Percentiles rank a stretch among this genome's conserved stretches.
phyloP scores from a whole-genome alignment of 768 basidiomycete species.

The Amanita rubescens region DNA sequence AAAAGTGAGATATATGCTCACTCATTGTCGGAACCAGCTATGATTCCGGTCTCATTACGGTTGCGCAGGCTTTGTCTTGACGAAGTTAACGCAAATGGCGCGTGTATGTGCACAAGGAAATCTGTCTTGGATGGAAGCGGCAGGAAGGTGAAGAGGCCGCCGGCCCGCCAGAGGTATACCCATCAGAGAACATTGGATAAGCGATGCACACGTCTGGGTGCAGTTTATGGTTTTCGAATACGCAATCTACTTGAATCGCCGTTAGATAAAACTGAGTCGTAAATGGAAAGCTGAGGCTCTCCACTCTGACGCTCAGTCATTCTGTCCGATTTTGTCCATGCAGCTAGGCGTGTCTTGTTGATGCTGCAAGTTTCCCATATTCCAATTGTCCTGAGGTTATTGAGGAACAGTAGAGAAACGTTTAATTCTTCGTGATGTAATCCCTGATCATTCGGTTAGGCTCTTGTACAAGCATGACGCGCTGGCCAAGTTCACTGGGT shows the following conservation, averaged over 20 bases:
- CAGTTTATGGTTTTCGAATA: slow-evolving; percentile 33
- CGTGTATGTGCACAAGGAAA: slow-evolving; percentile 40
- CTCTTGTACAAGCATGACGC: slow-evolving; percentile 22
- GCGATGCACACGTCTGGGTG: slow-evolving; percentile 29
- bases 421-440: slow-evolving; percentile 34
- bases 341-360: slow-evolving; percentile 16
- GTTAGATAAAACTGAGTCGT: slow-evolving; percentile 2
- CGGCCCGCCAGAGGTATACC: slow-evolving; percentile 24
- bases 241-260: background rate
- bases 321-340: slow-evolving; percentile 10
- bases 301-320: background rate
- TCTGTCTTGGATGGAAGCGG: slow-evolving; percentile 39
- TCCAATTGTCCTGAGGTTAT: slow-evolving; percentile 30
- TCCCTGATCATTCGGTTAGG: slow-evolving; percentile 32
- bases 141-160: slow-evolving; percentile 42
- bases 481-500: slow-evolving; percentile 26
- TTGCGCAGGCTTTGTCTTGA: slow-evolving; percentile 40
- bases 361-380: slow-evolving; percentile 27
- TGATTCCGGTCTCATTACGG: slow-evolving; percentile 29
- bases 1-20: slow-evolving; percentile 16
- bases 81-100: slow-evolving; percentile 36
- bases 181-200: slow-evolving; percentile 21
- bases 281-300: background rate
- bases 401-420: slow-evolving; percentile 35
- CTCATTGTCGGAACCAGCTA: slow-evolving; percentile 33